phyloP scores from a whole-genome alignment of 768 basidiomycete genomes.

The Suillus fuscotomentosus region DNA sequence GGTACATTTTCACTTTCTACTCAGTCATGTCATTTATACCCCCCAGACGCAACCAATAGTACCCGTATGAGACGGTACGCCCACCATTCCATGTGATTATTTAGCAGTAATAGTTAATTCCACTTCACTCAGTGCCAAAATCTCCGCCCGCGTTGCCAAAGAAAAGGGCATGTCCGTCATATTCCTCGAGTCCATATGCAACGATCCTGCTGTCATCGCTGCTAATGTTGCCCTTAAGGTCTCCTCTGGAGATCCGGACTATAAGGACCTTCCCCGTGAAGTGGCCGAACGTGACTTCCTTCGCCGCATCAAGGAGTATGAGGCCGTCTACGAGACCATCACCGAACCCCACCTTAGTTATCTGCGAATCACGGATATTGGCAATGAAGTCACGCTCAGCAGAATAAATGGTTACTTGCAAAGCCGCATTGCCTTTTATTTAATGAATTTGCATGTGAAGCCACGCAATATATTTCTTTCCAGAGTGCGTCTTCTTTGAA shows the following conservation, averaged over 20 bases:
- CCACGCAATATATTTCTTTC: conserved; percentile 97
- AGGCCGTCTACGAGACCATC: conserved; percentile 93
- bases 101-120: background rate
- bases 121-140: conserved; percentile 59
- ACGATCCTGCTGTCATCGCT: conserved; percentile 91
- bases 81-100: background rate
- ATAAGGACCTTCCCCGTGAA: conserved; percentile 83
- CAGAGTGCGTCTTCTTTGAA: conserved; percentile 54
- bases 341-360: conserved; percentile 89
- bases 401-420: conserved; percentile 94
- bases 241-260: conserved; percentile 95
- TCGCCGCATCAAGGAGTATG: conserved; percentile 89
- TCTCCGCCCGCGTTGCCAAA: conserved; percentile 77
- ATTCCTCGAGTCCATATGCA: conserved; percentile 94
- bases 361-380: conserved; percentile 91
- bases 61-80: conserved; percentile 69
- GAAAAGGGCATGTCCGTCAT: conserved; percentile 88
- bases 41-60: conserved; percentile 93
- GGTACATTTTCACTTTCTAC: conserved; percentile 45
- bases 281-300: conserved; percentile 89
- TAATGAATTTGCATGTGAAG: conserved; percentile 98
- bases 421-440: conserved; percentile 95
- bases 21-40: background rate
- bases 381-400: conserved; percentile 80
- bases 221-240: conserved; percentile 97